Evolutionary conservation across 2,329 filamentous ascomycete genomes (phyloP), one percentile per base, ranked within the genome.

Genomic region (Epichloe brachyelytri): DNA sequence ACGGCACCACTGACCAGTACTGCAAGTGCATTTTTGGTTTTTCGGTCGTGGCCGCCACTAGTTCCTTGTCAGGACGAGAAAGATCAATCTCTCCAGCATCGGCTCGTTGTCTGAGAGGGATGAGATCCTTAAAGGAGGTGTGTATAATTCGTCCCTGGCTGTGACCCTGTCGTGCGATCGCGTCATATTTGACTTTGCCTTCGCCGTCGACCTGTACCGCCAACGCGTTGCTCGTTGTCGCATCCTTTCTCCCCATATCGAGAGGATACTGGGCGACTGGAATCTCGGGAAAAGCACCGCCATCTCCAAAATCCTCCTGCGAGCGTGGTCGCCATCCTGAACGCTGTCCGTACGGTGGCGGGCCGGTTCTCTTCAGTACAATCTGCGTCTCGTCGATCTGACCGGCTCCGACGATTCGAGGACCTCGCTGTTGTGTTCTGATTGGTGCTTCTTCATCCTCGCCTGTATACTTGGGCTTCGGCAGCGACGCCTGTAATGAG

Each of bases 171-270:
- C 85, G 79, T 48, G 91, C 91, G 62, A 98, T 95, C 50, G 90
- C 89, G 66, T 95, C 89, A 71, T 96, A 98, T 68, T 95, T 94
- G 56, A 96, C 86, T 64, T 94, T 95, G 43, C 93, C 93, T 57
- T 95, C 85, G 0, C 77, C 81, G 63, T 97, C 89, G 37, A 97
- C 89, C 65, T 95, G 87, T 34, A 97, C 77, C n/a, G 89, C 85
- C 46, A 98, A 77, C 51, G 93, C 90, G 70, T 95, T 97, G 58
- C 83, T 93, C 45, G 77, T 80, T 34, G 74, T 77, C 8, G 80
- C 72, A 37, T 77, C 76, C 68, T 95, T 94, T 61, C 84, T 82
- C 53, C 91, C 91, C 88, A 97, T 96, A 53, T 95, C 88, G 48
- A 95, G 79, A 11, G 93, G 93, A 64, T 97, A 98, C 64, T 98